A percentile compares a stretch with the other conserved stretches of the same genome.
These are phyloP conservation scores for Boletus coccyginus DNA, from an alignment of 768 basidiomycete species.

Conservation along the genomic window DNA sequence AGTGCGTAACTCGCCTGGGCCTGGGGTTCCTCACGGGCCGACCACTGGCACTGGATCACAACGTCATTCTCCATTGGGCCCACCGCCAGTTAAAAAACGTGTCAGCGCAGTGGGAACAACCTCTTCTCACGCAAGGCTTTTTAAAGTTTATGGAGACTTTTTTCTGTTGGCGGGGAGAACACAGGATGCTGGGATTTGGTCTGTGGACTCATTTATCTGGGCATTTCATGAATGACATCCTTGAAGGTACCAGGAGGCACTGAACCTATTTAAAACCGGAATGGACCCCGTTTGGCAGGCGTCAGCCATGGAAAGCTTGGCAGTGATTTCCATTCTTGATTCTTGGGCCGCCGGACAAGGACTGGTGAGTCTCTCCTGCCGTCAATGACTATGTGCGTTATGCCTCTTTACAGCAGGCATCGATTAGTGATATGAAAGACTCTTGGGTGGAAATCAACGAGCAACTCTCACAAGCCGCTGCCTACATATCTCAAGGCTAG, in stretches of 20 bases:
- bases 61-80: slow-evolving; percentile 52
- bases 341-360: slow-evolving; percentile 80
- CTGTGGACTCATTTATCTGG: slow-evolving; percentile 20
- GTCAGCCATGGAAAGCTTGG: slow-evolving; percentile 80
- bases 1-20: slow-evolving; percentile 54
- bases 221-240: slow-evolving; percentile 18
- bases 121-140: slow-evolving; percentile 81
- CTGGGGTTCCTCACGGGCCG: slow-evolving; percentile 23
- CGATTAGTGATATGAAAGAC: slow-evolving; percentile 51
- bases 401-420: slow-evolving; percentile 47
- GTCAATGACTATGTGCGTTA: slow-evolving; percentile 1
- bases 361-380: slow-evolving; percentile 46
- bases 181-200: slow-evolving; percentile 82
- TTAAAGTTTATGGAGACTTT: slow-evolving; percentile 86
- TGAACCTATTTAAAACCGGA: slow-evolving; percentile 68
- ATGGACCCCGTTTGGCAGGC: slow-evolving; percentile 90
- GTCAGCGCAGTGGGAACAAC: slow-evolving; percentile 60
- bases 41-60: slow-evolving; percentile 27
- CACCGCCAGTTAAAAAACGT: slow-evolving; percentile 53
- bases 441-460: slow-evolving; percentile 77
- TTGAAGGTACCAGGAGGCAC: slow-evolving; percentile 81
- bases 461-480: slow-evolving; percentile 61
- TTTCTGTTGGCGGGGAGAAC: slow-evolving; percentile 85
- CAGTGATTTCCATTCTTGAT: slow-evolving; percentile 75
- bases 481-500: slow-evolving; percentile 59